Percentiles rank a stretch among this genome's conserved stretches.
Conservation (phyloP, 345 rosid genomes). For the Citrus maxima region DNA sequence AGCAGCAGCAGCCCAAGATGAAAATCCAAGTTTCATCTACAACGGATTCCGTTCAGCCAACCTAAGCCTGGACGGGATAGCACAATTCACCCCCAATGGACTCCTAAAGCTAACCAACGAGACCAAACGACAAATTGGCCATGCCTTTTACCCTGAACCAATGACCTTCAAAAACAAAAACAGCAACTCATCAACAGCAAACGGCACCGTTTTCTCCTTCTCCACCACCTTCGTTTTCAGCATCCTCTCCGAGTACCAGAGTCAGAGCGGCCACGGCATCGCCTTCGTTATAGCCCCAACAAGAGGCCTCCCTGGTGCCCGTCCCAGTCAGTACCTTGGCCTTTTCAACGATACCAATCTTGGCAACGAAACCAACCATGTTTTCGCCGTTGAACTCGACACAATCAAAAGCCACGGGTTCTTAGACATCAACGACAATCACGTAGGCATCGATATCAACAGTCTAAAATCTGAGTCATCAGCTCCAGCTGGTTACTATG, state of each 20-base stretch:
- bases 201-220: constrained; percentile 35
- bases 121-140: constrained; percentile 27
- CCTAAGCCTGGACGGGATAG: constrained; percentile 40
- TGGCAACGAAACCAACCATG: constrained; percentile 39
- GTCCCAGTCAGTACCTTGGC: constrained; percentile 39
- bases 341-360: constrained; percentile 34
- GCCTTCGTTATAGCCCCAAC: constrained; percentile 52
- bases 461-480: constrained; percentile 32
- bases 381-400: constrained; percentile 61
- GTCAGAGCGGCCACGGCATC: constrained; percentile 46
- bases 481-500: constrained; percentile 38
- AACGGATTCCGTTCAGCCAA: constrained; percentile 33
- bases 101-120: constrained; percentile 45
- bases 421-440: constrained; percentile 45
- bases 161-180: constrained; percentile 28
- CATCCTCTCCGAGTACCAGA: constrained; percentile 32
- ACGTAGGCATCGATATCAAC: constrained; percentile 59
- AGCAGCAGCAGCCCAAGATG: not conserved
- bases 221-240: constrained; percentile 58
- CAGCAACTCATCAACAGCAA: constrained; percentile 23
- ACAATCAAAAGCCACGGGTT: constrained; percentile 37
- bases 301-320: constrained; percentile 35
- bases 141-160: constrained; percentile 42
- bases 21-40: constrained; percentile 22
- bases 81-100: constrained; percentile 28